Evolutionary conservation across 257 asterid genomes (phyloP).

Genomic region (Petunia axillaris): DNA sequence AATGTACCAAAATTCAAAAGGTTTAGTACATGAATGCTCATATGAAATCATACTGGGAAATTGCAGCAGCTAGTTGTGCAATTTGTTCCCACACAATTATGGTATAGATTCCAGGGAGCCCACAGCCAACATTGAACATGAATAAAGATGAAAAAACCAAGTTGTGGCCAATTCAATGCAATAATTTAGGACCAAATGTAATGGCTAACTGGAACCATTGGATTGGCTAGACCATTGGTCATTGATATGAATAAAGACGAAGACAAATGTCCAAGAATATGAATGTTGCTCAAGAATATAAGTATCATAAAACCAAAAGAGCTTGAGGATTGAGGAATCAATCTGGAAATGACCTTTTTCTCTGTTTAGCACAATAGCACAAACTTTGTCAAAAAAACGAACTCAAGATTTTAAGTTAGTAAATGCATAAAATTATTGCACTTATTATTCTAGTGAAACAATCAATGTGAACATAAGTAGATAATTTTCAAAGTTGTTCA

Average conservation of each 20-base stretch:
- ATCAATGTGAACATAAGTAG: too few species aligned
- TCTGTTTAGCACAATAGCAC: too few species aligned
- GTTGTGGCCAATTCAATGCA: constrained; percentile 8
- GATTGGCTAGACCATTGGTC: background rate
- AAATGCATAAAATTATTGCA: too few species aligned
- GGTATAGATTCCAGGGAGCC: constrained; percentile 17
- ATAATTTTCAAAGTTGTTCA: too few species aligned
- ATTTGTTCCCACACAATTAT: background rate
- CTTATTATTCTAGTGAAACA: too few species aligned
- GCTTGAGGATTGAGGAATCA: background rate
- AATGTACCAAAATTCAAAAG: background rate
- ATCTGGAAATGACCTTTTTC: background rate
- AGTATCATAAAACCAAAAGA: background rate
- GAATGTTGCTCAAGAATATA: background rate
- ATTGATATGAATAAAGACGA: background rate
- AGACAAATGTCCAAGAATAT: background rate
- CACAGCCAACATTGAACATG: constrained; percentile 21
- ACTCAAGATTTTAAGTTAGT: too few species aligned
- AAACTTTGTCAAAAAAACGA: too few species aligned
- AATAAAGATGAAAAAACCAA: background rate
- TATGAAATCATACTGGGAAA: background rate
- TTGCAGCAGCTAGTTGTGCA: background rate
- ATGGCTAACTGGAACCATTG: background rate
- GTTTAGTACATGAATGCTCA: background rate
- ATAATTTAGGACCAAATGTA: background rate